Conservation (phyloP, 495 filamentous ascomycete genomes). For the Glutinoglossum americanum region DNA sequence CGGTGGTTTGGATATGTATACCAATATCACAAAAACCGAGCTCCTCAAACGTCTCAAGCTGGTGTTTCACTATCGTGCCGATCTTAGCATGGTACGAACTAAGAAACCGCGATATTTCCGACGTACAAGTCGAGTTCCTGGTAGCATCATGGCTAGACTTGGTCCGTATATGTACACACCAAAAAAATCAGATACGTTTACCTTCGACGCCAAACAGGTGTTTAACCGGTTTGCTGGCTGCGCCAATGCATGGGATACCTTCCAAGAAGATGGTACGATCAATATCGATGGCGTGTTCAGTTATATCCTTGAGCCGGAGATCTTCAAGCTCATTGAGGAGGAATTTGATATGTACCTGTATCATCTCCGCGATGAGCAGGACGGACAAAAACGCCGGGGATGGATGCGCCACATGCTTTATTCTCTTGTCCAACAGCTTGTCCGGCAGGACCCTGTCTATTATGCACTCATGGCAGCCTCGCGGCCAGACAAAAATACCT, state of each 20-base stretch:
- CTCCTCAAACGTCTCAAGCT: neutral
- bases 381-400: neutral
- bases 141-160: too few species aligned
- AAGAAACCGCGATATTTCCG: neutral
- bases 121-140: neutral
- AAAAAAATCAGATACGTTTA: too few species aligned
- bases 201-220: neutral
- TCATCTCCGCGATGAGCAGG: neutral
- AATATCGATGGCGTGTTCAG: neutral
- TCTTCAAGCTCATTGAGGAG: neutral
- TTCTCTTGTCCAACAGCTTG: neutral
- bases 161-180: too few species aligned
- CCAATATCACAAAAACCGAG: neutral
- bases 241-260: neutral
- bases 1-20: neutral
- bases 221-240: neutral
- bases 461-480: neutral
- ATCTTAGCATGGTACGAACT: neutral
- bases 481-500: neutral
- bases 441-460: slow-evolving; percentile 1
- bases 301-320: neutral
- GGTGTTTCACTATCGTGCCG: neutral
- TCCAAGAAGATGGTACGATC: neutral
- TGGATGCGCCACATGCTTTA: neutral
- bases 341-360: neutral